A percentile compares a stretch with the other conserved stretches of the same genome.
Evolutionary conservation across 306 rosid species (phyloP).

Genomic region (Dryas drummondii): DNA sequence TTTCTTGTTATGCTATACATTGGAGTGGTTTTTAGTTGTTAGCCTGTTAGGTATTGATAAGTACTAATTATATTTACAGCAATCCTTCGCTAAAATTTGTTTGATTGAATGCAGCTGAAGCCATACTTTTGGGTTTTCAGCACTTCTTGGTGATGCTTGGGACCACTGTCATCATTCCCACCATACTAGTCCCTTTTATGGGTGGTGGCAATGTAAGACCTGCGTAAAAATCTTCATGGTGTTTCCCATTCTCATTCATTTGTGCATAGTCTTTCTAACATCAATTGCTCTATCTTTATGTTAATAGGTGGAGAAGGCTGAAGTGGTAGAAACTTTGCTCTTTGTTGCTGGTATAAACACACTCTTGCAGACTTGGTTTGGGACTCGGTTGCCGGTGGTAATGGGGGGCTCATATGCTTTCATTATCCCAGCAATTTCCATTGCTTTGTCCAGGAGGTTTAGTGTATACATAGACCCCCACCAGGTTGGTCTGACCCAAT

Average conservation of each 20-base stretch:
- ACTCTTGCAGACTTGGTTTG: conserved; percentile 64
- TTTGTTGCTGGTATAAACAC: conserved; percentile 81
- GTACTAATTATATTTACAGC: neutral
- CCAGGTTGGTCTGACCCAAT: conserved; percentile 46
- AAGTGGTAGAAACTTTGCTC: conserved; percentile 71
- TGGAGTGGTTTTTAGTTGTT: too few species aligned
- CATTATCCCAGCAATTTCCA: conserved; percentile 55
- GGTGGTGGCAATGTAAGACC: conserved; percentile 87
- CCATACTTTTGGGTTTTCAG: conserved; percentile 71
- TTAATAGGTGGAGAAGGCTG: conserved; percentile 75
- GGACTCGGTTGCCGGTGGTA: conserved; percentile 79
- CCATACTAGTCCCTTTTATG: conserved; percentile 64
- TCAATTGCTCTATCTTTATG: neutral
- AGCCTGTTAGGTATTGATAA: too few species aligned
- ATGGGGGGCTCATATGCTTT: conserved; percentile 74
- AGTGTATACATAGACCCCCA: conserved; percentile 45
- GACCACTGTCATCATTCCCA: conserved; percentile 58
- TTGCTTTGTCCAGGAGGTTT: conserved; percentile 58
- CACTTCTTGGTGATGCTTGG: conserved; percentile 80
- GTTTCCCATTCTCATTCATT: neutral
- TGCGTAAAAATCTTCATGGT: neutral
- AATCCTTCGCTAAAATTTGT: neutral
- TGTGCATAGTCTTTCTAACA: conserved; percentile 5
- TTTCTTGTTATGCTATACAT: neutral
- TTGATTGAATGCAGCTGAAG: conserved; percentile 54